Base-by-base conservation (phyloP, 75 land plant genomes). In the Ceratopteris richardii region DNA sequence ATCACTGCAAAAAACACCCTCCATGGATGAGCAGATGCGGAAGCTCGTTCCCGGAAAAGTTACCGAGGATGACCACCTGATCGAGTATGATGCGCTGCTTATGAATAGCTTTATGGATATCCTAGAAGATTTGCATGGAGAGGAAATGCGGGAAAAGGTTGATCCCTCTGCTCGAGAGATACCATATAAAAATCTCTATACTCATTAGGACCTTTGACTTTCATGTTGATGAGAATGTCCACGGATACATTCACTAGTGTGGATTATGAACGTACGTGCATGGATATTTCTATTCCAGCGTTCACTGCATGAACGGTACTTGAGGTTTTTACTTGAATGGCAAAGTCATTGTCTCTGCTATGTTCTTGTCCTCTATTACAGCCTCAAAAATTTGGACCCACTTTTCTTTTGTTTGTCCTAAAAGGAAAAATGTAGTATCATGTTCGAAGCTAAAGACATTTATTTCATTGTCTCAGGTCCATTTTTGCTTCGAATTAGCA, bases 81-180 rank as follows among this genome's bases (percentile, higher is more conserved):
- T 88, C 7, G 94, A 88, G 69, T 88, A 86, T 57, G 94, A 88
- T 58, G 85, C 86, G 18, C 65, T 86, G 58, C 66, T 88, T 4
- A 48, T 88, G 57, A 85, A 82, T 72, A 83, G 90, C 20, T 88
- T 88, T 65, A 78, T 88, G 14, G 86, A 86, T 40, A 79, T 86
- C 53, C 72, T 88, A n/a, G 73, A 82, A 62, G 86, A 77, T 51
- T 58, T 88, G 58, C 94, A 88, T 57, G 94, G 94, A 0, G 86
- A 82, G 36, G 94, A 80, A 47, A 62, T 88, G 59, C 77, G 54
- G 44, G 93, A 88, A 65, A 79, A 76, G 42, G 42, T 40, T 10
- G 14, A 40, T 40, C 42, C 42, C 9, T 40, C 42, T 14, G 14
- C 14, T 40, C 42, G 42, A 40, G 13, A 14, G 13, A 9, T 40